Evolutionary conservation across 805 yeast species (phyloP).

Genomic region (Saturnispora hagleri): DNA sequence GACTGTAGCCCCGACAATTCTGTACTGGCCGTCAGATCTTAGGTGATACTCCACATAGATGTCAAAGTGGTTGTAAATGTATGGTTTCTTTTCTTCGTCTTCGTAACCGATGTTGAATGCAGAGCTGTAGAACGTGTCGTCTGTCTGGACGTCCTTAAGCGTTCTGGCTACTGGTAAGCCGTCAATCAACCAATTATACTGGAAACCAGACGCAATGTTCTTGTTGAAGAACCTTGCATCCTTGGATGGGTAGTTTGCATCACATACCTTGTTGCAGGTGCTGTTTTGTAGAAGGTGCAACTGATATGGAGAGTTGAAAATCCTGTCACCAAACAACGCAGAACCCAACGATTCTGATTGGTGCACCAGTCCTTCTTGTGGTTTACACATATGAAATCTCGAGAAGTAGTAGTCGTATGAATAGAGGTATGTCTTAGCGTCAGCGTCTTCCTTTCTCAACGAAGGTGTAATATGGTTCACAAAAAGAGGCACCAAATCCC

Average conservation of each 20-base stretch:
- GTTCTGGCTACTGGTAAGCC: conserved; percentile 85
- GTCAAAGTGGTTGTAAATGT: conserved; percentile 73
- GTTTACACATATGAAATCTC: conserved; percentile 76
- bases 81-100: conserved; percentile 44
- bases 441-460: conserved; percentile 32
- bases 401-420: conserved; percentile 80
- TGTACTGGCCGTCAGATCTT: conserved; percentile 53
- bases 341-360: conserved; percentile 90
- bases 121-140: conserved; percentile 57
- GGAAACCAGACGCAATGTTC: conserved; percentile 73
- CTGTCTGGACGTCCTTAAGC: conserved; percentile 47
- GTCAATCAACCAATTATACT: conserved; percentile 88
- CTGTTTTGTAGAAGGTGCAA: conserved; percentile 67
- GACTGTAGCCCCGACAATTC: conserved; percentile 88
- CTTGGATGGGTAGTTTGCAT: conserved; percentile 44
- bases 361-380: conserved; percentile 52
- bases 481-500: conserved; percentile 63
- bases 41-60: conserved; percentile 76
- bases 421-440: conserved; percentile 48
- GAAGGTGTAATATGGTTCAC: conserved; percentile 91
- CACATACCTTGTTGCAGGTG: conserved; percentile 62
- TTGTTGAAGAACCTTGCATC: conserved; percentile 73
- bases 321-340: conserved; percentile 90
- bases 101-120: conserved; percentile 76
- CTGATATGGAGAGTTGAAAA: conserved; percentile 84